A percentile compares a stretch with the other conserved stretches of the same genome.
Evolutionary conservation across 2,329 filamentous ascomycete species (phyloP).

Genomic region (Aspergillus pseudoglaucus): DNA sequence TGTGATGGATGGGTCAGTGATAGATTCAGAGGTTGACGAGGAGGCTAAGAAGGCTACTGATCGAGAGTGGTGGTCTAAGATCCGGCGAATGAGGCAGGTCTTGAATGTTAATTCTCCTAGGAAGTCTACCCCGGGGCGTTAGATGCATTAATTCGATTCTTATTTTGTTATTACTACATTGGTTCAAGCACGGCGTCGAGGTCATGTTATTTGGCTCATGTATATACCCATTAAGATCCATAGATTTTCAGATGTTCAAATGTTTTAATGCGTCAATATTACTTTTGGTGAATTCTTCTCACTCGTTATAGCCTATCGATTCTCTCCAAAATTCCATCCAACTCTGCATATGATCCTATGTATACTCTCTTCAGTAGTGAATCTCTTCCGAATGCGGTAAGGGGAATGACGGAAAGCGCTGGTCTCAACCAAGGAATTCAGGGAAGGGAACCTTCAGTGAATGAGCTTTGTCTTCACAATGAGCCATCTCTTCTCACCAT

Average conservation of each 20-base stretch:
- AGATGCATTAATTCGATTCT: background rate
- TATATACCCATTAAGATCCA: background rate
- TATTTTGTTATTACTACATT: background rate
- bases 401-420: constrained; percentile 8
- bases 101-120: constrained; percentile 60
- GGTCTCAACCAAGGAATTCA: constrained; percentile 11
- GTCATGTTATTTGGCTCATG: background rate
- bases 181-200: background rate
- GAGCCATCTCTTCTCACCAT: background rate
- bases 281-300: background rate
- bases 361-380: background rate
- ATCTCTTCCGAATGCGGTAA: constrained; percentile 12
- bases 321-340: background rate
- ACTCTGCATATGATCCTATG: background rate
- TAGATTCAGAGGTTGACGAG: constrained; percentile 35
- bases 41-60: constrained; percentile 54
- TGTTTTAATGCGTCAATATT: background rate
- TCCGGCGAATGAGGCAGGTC: constrained; percentile 64
- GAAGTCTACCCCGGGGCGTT: constrained; percentile 31
- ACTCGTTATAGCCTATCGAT: background rate
- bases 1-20: constrained; percentile 10
- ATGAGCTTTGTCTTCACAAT: background rate
- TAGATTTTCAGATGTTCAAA: background rate
- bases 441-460: background rate
- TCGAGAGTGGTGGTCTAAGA: constrained; percentile 65